phyloP scores from a whole-genome alignment of 2,329 filamentous ascomycete species.

The Dothidotthia symphoricarpi region DNA sequence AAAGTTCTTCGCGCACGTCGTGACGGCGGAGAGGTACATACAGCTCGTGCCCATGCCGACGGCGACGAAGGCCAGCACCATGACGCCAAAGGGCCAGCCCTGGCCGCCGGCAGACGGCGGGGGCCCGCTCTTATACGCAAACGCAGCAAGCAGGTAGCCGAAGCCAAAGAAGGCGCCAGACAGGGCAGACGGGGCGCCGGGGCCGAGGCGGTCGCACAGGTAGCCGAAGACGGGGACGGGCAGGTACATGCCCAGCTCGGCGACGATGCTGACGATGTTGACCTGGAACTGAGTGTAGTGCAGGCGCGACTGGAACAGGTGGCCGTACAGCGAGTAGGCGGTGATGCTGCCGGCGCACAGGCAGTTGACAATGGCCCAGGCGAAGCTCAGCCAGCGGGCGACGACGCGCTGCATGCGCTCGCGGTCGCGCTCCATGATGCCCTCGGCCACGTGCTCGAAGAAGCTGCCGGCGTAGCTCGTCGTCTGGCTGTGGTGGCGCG shows the following conservation, averaged over 20 bases:
- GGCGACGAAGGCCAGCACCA: conserved; percentile 80
- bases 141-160: conserved; percentile 82
- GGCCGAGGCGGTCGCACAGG: conserved; percentile 84
- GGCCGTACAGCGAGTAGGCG: conserved; percentile 91
- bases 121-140: conserved; percentile 65
- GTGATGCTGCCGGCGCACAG: conserved; percentile 89
- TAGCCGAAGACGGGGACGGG: conserved; percentile 89
- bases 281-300: conserved; percentile 90
- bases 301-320: conserved; percentile 80
- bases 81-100: conserved; percentile 72
- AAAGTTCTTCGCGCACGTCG: conserved; percentile 97
- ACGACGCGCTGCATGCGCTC: conserved; percentile 54
- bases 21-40: conserved; percentile 90
- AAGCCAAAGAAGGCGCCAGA: conserved; percentile 71
- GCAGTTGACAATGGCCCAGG: conserved; percentile 60
- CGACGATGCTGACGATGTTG: conserved; percentile 83
- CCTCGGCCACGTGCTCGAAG: conserved; percentile 60
- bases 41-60: conserved; percentile 81
- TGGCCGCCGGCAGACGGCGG: conserved; percentile 51
- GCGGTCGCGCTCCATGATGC: conserved; percentile 59
- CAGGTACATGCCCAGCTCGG: conserved; percentile 85
- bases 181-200: conserved; percentile 70
- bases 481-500: conserved; percentile 41
- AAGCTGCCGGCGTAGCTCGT: conserved; percentile 54
- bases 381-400: conserved; percentile 57